Conservation (phyloP, 2,329 filamentous ascomycete species). For the Stemphylium lycopersici region DNA sequence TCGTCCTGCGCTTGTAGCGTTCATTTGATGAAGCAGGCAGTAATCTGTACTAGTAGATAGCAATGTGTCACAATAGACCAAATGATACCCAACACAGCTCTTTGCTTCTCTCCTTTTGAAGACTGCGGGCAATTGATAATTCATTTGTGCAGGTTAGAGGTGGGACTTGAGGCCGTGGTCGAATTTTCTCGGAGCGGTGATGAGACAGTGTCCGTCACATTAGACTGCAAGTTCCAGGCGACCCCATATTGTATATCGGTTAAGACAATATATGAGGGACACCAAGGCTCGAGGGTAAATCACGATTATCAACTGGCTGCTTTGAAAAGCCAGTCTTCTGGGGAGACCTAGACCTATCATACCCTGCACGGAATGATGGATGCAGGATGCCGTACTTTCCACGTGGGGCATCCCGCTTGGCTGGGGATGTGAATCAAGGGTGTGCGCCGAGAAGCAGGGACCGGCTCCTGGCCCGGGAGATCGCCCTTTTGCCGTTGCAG, state of each 20-base stretch:
- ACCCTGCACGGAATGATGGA: neutral
- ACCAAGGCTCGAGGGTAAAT: too few relatives aligned
- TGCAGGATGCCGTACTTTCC: neutral
- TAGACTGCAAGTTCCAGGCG: too few relatives aligned
- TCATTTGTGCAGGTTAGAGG: neutral
- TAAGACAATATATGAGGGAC: too few relatives aligned
- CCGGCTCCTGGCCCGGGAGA: neutral
- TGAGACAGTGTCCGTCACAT: too few relatives aligned
- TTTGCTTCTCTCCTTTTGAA: neutral
- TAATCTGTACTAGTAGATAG: constrained; percentile 16
- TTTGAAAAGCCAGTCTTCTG: too few relatives aligned
- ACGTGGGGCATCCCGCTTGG: neutral
- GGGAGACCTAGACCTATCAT: neutral
- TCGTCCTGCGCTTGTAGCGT: neutral
- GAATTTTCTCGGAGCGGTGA: neutral
- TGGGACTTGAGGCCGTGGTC: neutral
- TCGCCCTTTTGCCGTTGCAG: neutral
- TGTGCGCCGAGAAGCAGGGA: neutral
- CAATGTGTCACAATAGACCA: constrained; percentile 13
- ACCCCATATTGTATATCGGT: too few relatives aligned
- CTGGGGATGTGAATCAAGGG: neutral
- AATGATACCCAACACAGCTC: constrained; percentile 12
- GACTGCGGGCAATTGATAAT: neutral
- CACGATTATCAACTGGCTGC: too few relatives aligned
- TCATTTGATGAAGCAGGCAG: neutral